Conservation (phyloP, 441 rosid species). For the Syzygium malaccense region DNA sequence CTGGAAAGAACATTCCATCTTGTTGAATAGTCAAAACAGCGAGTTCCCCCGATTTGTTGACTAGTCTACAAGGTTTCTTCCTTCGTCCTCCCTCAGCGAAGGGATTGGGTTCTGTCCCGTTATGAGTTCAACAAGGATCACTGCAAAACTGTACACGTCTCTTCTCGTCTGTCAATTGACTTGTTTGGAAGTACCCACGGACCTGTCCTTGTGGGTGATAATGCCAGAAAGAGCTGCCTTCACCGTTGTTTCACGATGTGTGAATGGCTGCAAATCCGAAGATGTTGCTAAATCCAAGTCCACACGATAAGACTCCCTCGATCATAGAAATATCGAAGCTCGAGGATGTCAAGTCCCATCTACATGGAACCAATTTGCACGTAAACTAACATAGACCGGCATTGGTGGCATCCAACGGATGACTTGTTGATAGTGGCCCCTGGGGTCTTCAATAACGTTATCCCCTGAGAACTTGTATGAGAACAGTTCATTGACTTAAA, state of each 20-base stretch:
- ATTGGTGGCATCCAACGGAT: background rate
- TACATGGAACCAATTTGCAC: background rate
- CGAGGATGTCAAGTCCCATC: background rate
- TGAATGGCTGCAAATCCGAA: background rate
- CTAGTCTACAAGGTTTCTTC: background rate
- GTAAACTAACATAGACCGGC: background rate
- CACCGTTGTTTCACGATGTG: background rate
- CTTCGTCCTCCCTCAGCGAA: background rate
- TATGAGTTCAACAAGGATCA: background rate
- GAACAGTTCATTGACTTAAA: background rate
- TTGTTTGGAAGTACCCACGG: accelerated
- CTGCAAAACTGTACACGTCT: background rate
- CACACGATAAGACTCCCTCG: background rate
- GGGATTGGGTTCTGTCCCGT: background rate
- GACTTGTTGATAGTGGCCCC: background rate
- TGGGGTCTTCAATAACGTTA: background rate
- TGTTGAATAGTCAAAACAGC: background rate
- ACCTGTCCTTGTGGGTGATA: background rate
- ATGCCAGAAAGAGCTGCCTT: background rate
- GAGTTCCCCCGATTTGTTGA: background rate
- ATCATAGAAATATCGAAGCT: background rate
- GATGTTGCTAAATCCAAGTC: background rate
- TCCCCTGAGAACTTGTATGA: too few relatives aligned
- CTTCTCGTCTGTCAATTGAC: background rate
- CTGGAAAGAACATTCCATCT: background rate